phyloP scores from a whole-genome alignment of 345 rosid genomes.

The Rhodamnia rubescens region DNA sequence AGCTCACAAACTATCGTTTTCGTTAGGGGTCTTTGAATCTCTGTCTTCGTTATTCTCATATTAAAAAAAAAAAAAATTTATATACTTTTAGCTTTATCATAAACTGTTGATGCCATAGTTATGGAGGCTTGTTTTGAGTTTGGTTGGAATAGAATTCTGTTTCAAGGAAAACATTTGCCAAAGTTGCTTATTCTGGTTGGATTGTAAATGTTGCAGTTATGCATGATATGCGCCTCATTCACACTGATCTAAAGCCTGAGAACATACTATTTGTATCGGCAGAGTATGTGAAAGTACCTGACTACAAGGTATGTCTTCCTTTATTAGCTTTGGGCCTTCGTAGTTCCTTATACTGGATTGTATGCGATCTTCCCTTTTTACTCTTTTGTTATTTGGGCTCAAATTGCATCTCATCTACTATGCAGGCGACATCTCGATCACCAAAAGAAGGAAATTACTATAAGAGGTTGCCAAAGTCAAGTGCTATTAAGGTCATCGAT shows the following conservation, averaged over 20 bases:
- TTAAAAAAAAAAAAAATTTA: no score
- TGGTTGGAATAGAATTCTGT: background rate
- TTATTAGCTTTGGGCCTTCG: background rate
- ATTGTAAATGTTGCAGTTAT: slow-evolving; percentile 35
- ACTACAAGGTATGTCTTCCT: slow-evolving; percentile 31
- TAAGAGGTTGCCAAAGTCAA: slow-evolving; percentile 61
- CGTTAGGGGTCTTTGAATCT: background rate
- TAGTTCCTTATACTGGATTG: background rate
- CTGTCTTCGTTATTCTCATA: background rate
- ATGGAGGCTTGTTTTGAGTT: background rate
- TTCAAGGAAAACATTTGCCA: background rate
- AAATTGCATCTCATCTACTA: background rate
- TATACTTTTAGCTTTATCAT: background rate
- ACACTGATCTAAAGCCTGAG: slow-evolving; percentile 66
- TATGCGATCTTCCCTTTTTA: background rate
- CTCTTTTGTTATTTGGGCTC: background rate
- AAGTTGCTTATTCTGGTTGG: background rate
- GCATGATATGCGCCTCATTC: slow-evolving; percentile 58
- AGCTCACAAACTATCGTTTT: background rate
- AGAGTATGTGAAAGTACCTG: slow-evolving; percentile 50
- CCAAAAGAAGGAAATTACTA: slow-evolving; percentile 18
- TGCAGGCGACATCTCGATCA: slow-evolving; percentile 24
- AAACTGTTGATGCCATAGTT: background rate
- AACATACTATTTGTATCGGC: slow-evolving; percentile 50
- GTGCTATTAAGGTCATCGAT: slow-evolving; percentile 67